These are phyloP conservation scores for Glycine soja DNA, from an alignment of 306 rosid genomes.

Conservation along the genomic window DNA sequence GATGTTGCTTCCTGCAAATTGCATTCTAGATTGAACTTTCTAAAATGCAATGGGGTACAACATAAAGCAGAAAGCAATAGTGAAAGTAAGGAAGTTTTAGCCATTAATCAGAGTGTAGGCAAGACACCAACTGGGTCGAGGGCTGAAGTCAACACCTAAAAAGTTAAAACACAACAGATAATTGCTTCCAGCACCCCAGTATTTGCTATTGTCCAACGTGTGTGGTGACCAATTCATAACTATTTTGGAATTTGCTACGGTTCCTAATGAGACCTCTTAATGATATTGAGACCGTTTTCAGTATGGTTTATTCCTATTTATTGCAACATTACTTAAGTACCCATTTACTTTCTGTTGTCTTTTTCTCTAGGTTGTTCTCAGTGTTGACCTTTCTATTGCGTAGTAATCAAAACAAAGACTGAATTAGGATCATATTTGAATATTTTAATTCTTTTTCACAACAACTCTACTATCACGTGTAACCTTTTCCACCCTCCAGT, in stretches of 20 bases:
- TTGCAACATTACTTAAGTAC: neutral
- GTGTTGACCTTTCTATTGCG: neutral
- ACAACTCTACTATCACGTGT: neutral
- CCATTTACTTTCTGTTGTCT: neutral
- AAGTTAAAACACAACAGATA: too few species aligned
- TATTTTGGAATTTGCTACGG: neutral
- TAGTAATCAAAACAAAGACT: neutral
- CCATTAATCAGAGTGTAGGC: too few species aligned
- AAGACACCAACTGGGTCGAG: too few species aligned
- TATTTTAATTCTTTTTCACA: too few species aligned
- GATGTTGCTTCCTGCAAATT: too few species aligned
- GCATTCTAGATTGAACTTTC: too few species aligned
- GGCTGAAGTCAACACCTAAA: too few species aligned
- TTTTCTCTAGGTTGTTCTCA: neutral
- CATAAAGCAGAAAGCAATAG: too few species aligned
- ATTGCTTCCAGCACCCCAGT: too few species aligned
- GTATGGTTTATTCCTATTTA: neutral
- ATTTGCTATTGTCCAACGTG: neutral
- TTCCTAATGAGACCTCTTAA: neutral
- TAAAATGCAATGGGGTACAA: too few species aligned
- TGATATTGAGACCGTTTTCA: neutral
- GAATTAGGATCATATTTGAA: too few species aligned
- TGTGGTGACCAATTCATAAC: neutral
- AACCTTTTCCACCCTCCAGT: neutral
- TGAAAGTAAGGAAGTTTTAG: too few species aligned